Conservation (phyloP, 371 early-diverging fungal species). For the Mucor irregularis region DNA sequence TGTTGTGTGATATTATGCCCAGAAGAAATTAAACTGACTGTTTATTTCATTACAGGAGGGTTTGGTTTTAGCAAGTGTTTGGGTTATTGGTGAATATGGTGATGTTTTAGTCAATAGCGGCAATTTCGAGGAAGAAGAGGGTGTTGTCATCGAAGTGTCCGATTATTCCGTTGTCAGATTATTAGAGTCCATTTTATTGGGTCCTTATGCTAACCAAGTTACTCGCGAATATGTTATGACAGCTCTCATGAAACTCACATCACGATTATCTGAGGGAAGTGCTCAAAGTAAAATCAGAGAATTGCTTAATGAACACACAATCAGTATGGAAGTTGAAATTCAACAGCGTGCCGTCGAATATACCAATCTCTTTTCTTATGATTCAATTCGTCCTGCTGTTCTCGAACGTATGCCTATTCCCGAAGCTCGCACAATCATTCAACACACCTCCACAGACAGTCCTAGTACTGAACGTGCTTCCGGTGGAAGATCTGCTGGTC, state of each 20-base stretch:
- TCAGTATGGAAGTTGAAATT: constrained; percentile 85
- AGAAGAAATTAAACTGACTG: neutral
- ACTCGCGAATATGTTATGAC: constrained; percentile 86
- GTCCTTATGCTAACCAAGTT: constrained; percentile 76
- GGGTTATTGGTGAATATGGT: constrained; percentile 97
- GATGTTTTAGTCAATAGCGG: constrained; percentile 78
- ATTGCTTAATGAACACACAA: constrained; percentile 62
- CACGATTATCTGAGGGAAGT: constrained; percentile 66
- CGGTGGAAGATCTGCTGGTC: constrained; percentile 42
- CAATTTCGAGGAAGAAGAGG: constrained; percentile 70
- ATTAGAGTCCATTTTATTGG: constrained; percentile 71
- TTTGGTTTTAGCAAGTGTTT: constrained; percentile 87
- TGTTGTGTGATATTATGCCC: no score
- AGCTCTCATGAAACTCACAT: constrained; percentile 86
- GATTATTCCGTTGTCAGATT: constrained; percentile 76
- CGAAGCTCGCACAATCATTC: constrained; percentile 57
- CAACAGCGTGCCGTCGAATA: constrained; percentile 95
- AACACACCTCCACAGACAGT: constrained; percentile 26
- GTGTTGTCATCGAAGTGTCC: constrained; percentile 61
- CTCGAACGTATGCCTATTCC: constrained; percentile 95
- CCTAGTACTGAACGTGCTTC: constrained; percentile 19
- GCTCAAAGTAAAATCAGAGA: constrained; percentile 52
- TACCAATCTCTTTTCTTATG: constrained; percentile 75
- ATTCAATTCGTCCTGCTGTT: constrained; percentile 78
- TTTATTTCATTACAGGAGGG: constrained; percentile 62